Base-by-base conservation (phyloP, 2,329 filamentous ascomycete genomes). In the Chaetoscypha palmicola region DNA sequence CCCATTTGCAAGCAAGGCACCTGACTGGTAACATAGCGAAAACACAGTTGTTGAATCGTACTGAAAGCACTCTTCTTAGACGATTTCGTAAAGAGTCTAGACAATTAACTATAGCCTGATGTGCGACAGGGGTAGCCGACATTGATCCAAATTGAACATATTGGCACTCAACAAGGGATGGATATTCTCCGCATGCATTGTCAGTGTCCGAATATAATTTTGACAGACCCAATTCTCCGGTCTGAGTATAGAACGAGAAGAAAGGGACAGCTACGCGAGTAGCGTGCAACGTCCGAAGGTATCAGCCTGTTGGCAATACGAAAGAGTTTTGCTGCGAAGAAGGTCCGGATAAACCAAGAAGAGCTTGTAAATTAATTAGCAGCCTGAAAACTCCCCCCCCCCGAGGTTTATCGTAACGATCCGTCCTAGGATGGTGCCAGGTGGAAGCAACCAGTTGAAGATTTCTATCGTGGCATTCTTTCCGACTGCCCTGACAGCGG, bases 131-230 rank as follows among this genome's bases (percentile, higher is more conserved):
- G 32, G 19, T 16, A n/a, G 32, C 16, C 19, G 14, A 16, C 12
- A 34, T 34, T 34, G 32, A 34, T 34, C 32, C 32, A 34, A 16
- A 34, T 34, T 34, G 32, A 34, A 16, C 16, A 16, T 16, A 34
- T 12, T 9, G 10, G 10, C 5, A 17, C 12, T 16, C n/a, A 9
- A n/a, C 32, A 16, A 17, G 17, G 19, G n/a, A 9, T 16, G 17
- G 12, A 34, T 34, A 5, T 16, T 19, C 16, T 34, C 12, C 16
- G 32, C 32, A 34, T 34, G n/a, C 10, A 9, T 16, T n/a, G 12
- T 19, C 12, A 19, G 32, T 16, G 19, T 16, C 12, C 19, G 32
- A 12, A 34, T n/a, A 34, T 12, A 5, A 9, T 16, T 4, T 17
- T 34, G 17, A 17, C 32, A 17, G 19, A 34, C 14, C 32, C 32